These are phyloP conservation scores for Colletotrichum brevisporum DNA, from an alignment of 2,329 filamentous ascomycete genomes.

Conservation along the genomic window DNA sequence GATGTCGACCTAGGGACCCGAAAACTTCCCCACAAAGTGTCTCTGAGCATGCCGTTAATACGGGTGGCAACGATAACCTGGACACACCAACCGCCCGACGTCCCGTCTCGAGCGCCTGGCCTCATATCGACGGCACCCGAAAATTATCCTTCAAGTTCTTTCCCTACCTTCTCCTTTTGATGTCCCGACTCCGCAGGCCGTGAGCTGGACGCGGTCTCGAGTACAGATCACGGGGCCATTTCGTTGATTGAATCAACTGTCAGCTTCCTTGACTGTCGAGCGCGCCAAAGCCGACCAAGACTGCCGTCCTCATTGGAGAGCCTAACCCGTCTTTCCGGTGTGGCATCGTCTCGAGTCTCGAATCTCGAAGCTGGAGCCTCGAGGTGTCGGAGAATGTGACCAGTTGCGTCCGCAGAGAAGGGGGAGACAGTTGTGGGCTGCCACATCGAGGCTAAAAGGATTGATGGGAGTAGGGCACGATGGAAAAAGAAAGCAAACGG, in stretches of 20 bases:
- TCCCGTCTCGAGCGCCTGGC: not conserved
- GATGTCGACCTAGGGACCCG: not conserved
- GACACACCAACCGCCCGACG: not conserved
- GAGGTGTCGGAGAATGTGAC: constrained; percentile 9
- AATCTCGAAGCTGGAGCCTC: not conserved
- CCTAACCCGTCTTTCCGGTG: not conserved
- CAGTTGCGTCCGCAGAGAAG: not conserved
- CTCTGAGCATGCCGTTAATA: not conserved
- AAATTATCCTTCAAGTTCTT: not conserved
- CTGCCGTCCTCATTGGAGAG: not conserved
- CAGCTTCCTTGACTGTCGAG: not conserved
- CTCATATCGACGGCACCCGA: not conserved
- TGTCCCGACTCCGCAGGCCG: constrained; percentile 1
- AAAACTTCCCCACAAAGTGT: not conserved
- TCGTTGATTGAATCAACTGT: constrained; percentile 11
- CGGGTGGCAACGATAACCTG: not conserved
- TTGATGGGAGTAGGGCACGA: constrained; percentile 13
- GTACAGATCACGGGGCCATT: not conserved
- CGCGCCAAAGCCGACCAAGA: not conserved
- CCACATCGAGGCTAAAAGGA: constrained; percentile 19
- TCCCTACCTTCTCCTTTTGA: not conserved
- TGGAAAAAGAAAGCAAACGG: constrained; percentile 34
- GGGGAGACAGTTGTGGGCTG: constrained; percentile 13
- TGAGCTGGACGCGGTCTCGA: constrained; percentile 9
- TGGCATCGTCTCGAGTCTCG: not conserved